Evolutionary conservation across 495 filamentous ascomycete genomes (phyloP).

Genomic region (Tuber calosporum): DNA sequence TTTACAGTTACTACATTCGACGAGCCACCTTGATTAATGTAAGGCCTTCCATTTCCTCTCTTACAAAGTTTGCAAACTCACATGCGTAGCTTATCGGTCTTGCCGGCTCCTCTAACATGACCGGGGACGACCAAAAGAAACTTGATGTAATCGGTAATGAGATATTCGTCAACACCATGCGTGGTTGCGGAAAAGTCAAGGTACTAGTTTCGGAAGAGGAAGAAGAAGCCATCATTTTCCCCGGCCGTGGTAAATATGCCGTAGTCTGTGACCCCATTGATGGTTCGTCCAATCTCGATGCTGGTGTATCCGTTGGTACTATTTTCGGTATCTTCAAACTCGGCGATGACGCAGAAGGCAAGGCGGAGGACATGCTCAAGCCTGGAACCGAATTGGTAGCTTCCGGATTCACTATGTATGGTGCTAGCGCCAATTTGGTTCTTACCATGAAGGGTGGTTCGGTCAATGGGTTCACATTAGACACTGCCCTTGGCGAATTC

Average conservation of each 20-base stretch:
- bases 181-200: conserved; percentile 77
- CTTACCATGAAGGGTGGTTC: conserved; percentile 90
- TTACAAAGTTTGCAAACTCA: conserved; percentile 8
- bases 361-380: conserved; percentile 73
- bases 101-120: conserved; percentile 88
- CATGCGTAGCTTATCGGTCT: conserved; percentile 63
- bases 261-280: conserved; percentile 98
- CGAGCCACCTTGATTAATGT: conserved; percentile 90
- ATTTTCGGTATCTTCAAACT: conserved; percentile 95
- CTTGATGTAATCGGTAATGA: conserved; percentile 98
- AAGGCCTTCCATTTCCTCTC: conserved; percentile 20
- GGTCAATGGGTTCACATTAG: conserved; percentile 96
- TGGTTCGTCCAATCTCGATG: conserved; percentile 93
- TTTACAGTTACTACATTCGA: conserved; percentile 76
- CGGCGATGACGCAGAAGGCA: conserved; percentile 59
- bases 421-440: conserved; percentile 89
- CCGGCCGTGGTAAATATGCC: conserved; percentile 81
- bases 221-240: conserved; percentile 81
- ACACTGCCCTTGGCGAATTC: conserved; percentile 94
- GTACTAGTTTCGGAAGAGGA: conserved; percentile 94
- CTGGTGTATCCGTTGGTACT: conserved; percentile 94
- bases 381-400: conserved; percentile 88
- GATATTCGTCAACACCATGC: conserved; percentile 90
- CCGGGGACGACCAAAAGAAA: conserved; percentile 98
- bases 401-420: conserved; percentile 98